phyloP scores from a whole-genome alignment of 2,329 filamentous ascomycete genomes.

The Fusarium sp. region DNA sequence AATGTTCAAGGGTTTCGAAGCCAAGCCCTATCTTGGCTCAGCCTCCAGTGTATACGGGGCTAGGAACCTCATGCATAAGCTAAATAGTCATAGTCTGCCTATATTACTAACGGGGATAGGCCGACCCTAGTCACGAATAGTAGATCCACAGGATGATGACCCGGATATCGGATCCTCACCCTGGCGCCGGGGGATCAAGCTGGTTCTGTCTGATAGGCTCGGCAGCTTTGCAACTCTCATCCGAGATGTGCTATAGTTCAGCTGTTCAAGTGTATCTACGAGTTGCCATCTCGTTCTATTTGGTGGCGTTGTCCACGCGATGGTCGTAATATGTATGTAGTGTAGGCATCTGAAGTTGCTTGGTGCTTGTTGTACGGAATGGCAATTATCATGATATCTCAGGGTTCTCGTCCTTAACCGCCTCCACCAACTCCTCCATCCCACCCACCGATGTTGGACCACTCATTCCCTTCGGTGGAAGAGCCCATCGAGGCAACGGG shows the following conservation, averaged over 20 bases:
- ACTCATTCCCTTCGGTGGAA: constrained; percentile 77
- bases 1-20: neutral
- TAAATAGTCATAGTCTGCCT: constrained; percentile 22
- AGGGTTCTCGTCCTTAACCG: constrained; percentile 57
- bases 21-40: constrained; percentile 13
- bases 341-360: constrained; percentile 11
- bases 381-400: constrained; percentile 47
- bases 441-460: constrained; percentile 76
- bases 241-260: constrained; percentile 18
- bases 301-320: constrained; percentile 22
- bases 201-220: constrained; percentile 11
- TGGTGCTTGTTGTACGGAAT: constrained; percentile 27
- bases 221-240: constrained; percentile 15
- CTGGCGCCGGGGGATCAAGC: neutral
- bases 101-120: constrained; percentile 20
- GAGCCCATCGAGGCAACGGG: constrained; percentile 83
- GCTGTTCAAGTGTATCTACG: constrained; percentile 22
- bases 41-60: constrained; percentile 5
- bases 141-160: constrained; percentile 18
- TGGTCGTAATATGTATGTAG: constrained; percentile 8
- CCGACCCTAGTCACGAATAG: constrained; percentile 5
- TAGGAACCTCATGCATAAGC: constrained; percentile 17
- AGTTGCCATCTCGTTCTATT: constrained; percentile 16
- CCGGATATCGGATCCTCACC: constrained; percentile 9
- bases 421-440: constrained; percentile 67